phyloP scores from a whole-genome alignment of 2,329 filamentous ascomycete species.

The Trichophyton mentagrophytes region DNA sequence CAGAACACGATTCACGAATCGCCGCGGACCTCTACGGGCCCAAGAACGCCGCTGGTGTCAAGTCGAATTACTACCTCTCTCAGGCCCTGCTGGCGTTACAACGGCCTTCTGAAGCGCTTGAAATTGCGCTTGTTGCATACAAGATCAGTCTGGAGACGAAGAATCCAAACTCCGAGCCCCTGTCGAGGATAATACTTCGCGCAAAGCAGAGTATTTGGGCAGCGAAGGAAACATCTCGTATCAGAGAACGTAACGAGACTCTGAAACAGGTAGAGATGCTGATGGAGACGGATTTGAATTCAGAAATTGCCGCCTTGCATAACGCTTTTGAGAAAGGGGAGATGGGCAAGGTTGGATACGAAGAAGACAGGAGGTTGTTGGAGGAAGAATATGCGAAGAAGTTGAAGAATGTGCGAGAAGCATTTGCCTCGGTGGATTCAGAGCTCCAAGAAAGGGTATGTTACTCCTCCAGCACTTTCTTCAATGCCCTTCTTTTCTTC shows the following conservation, averaged over 20 bases:
- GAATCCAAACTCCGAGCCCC: slow-evolving; percentile 55
- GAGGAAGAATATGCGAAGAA: slow-evolving; percentile 38
- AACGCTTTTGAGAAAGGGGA: slow-evolving; percentile 24
- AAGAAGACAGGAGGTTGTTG: slow-evolving; percentile 52
- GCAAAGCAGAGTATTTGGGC: slow-evolving; percentile 86
- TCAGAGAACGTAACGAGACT: slow-evolving; percentile 35
- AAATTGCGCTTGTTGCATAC: slow-evolving; percentile 60
- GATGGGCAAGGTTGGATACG: slow-evolving; percentile 51
- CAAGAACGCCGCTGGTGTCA: slow-evolving; percentile 48
- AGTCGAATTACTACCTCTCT: slow-evolving; percentile 71
- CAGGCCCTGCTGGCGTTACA: slow-evolving; percentile 68
- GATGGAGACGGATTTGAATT: slow-evolving; percentile 28
- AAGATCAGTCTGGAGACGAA: slow-evolving; percentile 49
- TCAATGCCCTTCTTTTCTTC: not conserved
- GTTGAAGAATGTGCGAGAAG: slow-evolving; percentile 33
- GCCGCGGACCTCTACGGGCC: slow-evolving; percentile 53
- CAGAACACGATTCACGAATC: slow-evolving; percentile 62
- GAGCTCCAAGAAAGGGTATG: slow-evolving; percentile 33
- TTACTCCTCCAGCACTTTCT: slow-evolving; percentile 3
- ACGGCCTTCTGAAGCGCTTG: slow-evolving; percentile 59
- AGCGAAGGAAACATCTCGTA: slow-evolving; percentile 44
- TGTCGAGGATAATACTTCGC: slow-evolving; percentile 60
- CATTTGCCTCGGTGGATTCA: slow-evolving; percentile 31
- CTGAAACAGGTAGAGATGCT: slow-evolving; percentile 29
- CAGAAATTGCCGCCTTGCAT: slow-evolving; percentile 26